Evolutionary conservation across 2,329 filamentous ascomycete species (phyloP), one percentile per base, ranked within the genome.

Genomic region (Colletotrichum magnum): DNA sequence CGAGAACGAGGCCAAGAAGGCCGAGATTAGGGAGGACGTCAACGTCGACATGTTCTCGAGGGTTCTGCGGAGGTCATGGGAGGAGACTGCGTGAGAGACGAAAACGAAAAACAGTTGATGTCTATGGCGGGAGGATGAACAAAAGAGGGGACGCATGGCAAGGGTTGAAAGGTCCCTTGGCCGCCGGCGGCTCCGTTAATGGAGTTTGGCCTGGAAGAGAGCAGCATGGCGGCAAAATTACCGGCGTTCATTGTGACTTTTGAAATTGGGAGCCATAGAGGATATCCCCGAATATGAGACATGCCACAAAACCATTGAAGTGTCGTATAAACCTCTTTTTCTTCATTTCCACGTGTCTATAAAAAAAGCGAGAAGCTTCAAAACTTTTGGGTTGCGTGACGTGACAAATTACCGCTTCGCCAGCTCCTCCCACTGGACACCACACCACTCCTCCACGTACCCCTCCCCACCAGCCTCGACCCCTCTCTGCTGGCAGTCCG

Each of bases 1-100:
- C 78, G 96, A 99, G 84, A 98, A 98, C 81, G 95, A 98, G 89
- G 96, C 94, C 52, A 94, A 97, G 87, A 96, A 96, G 82, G 92
- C 94, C 48, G 93, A 98, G 81, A 97, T 98, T 77, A 90, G 95
- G 76, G 96, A 99, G 87, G 95, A 96, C 73, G 96, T 99, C 78
- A 94, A 93, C 82, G 92, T 97, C 69, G 93, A 96, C 74, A 94
- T 94, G 85, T 95, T 95, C 81, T 85, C 89, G 60, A 87, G 94
- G 74, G 90, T 97, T 71, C 90, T 97, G 72, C 88, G 92, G 81
- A 88, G 95, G 77, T 92, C 93, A 58, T 97, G 94, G 87, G 94
- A 97, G 85, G 93, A 95, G 81, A 88, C 90, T 70, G 91, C 89
- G 74, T 93, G 80, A 82, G 71, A 57, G 43, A 43, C 18, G 15